Percentiles rank a stretch among this genome's conserved stretches.
phyloP scores from a whole-genome alignment of 129 eudicot species.

The Glebionis coronaria region DNA sequence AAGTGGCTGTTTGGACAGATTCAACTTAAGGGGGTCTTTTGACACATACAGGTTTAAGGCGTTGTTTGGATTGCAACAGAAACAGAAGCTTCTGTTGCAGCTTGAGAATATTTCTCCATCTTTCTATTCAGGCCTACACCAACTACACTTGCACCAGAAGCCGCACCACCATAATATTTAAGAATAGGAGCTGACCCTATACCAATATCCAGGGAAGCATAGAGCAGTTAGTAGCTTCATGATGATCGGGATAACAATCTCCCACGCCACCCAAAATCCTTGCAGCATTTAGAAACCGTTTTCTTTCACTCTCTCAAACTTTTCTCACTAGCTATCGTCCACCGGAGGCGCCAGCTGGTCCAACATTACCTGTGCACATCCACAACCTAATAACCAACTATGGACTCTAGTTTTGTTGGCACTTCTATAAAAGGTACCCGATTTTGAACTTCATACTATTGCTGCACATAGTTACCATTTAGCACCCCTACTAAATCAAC shows the following conservation, averaged over 20 bases:
- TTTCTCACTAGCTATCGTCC: conserved; percentile 79
- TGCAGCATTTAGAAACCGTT: conserved; percentile 87
- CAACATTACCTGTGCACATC: conserved; percentile 73
- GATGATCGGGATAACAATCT: conserved; percentile 75
- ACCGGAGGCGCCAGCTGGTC: conserved; percentile 87
- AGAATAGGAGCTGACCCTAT: conserved; percentile 92
- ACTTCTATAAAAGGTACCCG: too few species aligned
- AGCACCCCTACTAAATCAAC: too few species aligned
- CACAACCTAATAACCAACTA: too few species aligned
- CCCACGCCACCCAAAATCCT: conserved; percentile 80
- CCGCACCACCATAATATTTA: conserved; percentile 53
- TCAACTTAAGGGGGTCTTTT: too few species aligned
- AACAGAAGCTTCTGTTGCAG: conserved; percentile 60
- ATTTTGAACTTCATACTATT: too few species aligned
- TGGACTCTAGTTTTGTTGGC: too few species aligned
- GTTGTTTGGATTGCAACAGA: not conserved
- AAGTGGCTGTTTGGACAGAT: too few species aligned
- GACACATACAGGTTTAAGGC: too few species aligned
- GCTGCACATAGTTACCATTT: too few species aligned
- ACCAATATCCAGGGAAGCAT: conserved; percentile 94
- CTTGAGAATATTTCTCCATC: conserved; percentile 80
- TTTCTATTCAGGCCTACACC: conserved; percentile 85
- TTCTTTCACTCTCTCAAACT: conserved; percentile 88
- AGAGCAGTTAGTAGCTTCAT: conserved; percentile 91
- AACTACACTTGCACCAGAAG: conserved; percentile 36